These are phyloP conservation scores for Fonsecaea erecta DNA, from an alignment of 2,329 filamentous ascomycete genomes.

Conservation along the genomic window DNA sequence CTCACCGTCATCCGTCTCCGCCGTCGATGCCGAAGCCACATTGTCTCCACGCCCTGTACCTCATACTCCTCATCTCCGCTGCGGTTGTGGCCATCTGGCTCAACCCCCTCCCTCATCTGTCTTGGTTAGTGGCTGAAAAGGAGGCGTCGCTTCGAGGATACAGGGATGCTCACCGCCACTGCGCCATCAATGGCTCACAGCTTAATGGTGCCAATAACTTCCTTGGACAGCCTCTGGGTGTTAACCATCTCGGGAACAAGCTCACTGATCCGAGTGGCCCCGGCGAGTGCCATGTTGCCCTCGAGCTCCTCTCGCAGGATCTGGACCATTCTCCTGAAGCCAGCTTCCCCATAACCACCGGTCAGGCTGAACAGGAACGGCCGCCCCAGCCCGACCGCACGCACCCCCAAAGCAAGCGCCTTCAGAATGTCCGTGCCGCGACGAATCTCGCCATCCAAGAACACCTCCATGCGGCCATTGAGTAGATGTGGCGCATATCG, in stretches of 20 bases:
- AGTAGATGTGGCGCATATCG: constrained; percentile 56
- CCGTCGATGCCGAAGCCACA: neutral
- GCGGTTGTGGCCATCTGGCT: neutral
- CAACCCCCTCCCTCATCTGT: neutral
- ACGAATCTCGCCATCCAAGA: constrained; percentile 59
- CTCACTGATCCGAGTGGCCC: constrained; percentile 40
- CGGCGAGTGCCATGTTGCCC: constrained; percentile 44
- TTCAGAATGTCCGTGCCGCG: constrained; percentile 61
- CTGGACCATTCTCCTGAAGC: constrained; percentile 52
- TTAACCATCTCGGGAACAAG: constrained; percentile 43
- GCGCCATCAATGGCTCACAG: constrained; percentile 31
- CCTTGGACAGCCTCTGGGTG: constrained; percentile 41
- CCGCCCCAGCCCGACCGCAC: constrained; percentile 58
- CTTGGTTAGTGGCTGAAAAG: neutral
- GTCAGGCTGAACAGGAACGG: constrained; percentile 58
- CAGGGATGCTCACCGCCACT: neutral
- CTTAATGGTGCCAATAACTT: constrained; percentile 42
- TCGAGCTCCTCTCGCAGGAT: constrained; percentile 44
- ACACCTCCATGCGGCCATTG: constrained; percentile 54
- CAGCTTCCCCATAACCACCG: constrained; percentile 55
- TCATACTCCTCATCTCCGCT: neutral
- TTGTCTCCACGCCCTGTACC: neutral
- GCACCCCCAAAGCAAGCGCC: constrained; percentile 58
- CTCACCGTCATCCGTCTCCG: neutral
- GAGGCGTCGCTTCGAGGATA: neutral